A percentile compares a stretch with the other conserved stretches of the same genome.
Evolutionary conservation across 176 grass and related monocot species (phyloP).

Genomic region (Pontederia paniculata): DNA sequence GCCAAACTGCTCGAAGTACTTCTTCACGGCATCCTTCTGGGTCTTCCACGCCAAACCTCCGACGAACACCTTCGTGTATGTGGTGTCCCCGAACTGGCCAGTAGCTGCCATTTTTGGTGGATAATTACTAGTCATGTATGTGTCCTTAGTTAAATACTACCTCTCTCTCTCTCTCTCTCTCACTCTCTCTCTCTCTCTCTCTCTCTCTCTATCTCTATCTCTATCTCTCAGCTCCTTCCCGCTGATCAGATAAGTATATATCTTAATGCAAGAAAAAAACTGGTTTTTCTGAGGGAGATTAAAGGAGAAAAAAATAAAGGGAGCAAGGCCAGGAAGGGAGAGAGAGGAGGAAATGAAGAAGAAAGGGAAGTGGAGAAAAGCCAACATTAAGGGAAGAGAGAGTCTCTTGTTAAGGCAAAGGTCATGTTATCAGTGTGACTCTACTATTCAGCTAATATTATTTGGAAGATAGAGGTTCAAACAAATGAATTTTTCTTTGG

Average conservation of each 20-base stretch:
- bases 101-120: conserved; percentile 37
- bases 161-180: conserved; percentile 8
- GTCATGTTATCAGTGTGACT: too few species aligned
- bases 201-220: conserved; percentile 2
- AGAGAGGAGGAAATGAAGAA: conserved; percentile 27
- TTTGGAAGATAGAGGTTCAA: not conserved
- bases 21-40: conserved; percentile 89
- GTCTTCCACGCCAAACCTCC: conserved; percentile 97
- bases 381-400: conserved; percentile 11
- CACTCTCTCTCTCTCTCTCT: not conserved
- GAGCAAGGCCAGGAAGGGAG: conserved; percentile 11
- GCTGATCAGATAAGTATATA: not conserved
- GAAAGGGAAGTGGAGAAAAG: not conserved
- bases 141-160: not conserved
- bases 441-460: not conserved
- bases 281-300: not conserved
- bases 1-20: conserved; percentile 98
- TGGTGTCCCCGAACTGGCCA: conserved; percentile 94
- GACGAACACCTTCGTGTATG: conserved; percentile 97
- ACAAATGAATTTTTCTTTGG: not conserved
- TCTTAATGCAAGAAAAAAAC: not conserved
- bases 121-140: conserved; percentile 6
- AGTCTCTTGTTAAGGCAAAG: conserved; percentile 7
- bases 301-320: not conserved
- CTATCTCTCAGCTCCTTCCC: not conserved